phyloP scores from a whole-genome alignment of 225 moss, liverwort and hornwort genomes.

The Pseudoscleropodium purum region DNA sequence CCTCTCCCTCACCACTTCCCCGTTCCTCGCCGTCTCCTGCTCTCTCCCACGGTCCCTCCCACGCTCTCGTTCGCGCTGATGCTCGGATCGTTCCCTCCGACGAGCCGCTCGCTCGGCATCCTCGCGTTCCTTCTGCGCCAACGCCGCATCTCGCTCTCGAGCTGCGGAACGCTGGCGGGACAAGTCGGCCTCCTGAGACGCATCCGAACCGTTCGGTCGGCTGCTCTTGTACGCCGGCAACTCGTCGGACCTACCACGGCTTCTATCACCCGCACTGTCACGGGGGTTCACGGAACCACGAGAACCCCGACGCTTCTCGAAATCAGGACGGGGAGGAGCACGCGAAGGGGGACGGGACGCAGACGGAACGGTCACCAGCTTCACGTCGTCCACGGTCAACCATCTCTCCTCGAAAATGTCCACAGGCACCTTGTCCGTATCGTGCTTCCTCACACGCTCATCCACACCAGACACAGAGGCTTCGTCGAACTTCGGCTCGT shows the following conservation, averaged over 20 bases:
- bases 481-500: conserved; percentile 38
- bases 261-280: conserved; percentile 9
- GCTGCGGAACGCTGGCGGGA: conserved; percentile 33
- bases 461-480: conserved; percentile 14
- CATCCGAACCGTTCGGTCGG: conserved; percentile 12
- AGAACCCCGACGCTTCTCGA: conserved; percentile 14
- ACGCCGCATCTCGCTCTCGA: conserved; percentile 30
- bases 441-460: conserved; percentile 8
- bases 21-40: conserved; percentile 42
- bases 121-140: conserved; percentile 48
- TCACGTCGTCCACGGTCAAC: conserved; percentile 77
- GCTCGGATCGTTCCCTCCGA: conserved; percentile 38
- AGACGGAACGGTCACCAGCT: conserved; percentile 59
- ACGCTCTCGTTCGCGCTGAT: conserved; percentile 14
- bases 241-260: conserved; percentile 18
- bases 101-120: conserved; percentile 25
- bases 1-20: conserved; percentile 19
- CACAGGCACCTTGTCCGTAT: conserved; percentile 26
- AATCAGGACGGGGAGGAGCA: conserved; percentile 63
- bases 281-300: conserved; percentile 1
- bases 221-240: conserved; percentile 6
- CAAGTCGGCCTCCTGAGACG: conserved; percentile 42
- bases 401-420: conserved; percentile 54
- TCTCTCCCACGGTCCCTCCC: conserved; percentile 35
- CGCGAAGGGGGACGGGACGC: conserved; percentile 64